Base-by-base conservation (phyloP, 177 flowering plant genomes). In the Tripterygium wilfordii region DNA sequence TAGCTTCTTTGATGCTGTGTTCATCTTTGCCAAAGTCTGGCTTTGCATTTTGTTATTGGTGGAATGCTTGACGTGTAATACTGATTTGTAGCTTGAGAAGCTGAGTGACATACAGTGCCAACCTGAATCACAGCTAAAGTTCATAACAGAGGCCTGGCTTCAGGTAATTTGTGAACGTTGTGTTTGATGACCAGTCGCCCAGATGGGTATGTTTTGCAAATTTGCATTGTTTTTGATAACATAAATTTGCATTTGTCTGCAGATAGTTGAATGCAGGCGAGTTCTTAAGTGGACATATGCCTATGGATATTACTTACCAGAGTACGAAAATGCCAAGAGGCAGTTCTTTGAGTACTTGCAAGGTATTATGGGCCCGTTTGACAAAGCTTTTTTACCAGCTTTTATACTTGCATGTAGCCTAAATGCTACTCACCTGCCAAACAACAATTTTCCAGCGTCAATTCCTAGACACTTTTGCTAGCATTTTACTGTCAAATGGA, bases 281-380 rank as follows among this genome's bases (percentile, higher is more conserved):
- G 80, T 79, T 19, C 45, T 79, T 9, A 79, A 77, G 42, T 79
- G 85, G 85, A 79, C 77, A 4, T 79, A 79, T 42, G 80, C 78
- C 4, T 76, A 74, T 66, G 82, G 82, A 22, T 79, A 53, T 62
- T 77, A 77, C 23, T 30, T 79, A 48, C 74, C 79, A 1, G 76
- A 74, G 53, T 51, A 55, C 17, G 78, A 77, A 45, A 56, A 49
- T 22, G 68, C 66, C 28, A 76, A 77, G 58, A 67, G 63, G 52
- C 68, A 53, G 56, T 72, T 79, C 40, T 63, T 63, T 48, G 67
- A 72, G 67, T 79, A 69, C 40, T 64, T 78, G 65, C 87, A 78
- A 64, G 87, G 78, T 70, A 19, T n/a, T n/a, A n/a, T n/a, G n/a
- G n/a, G n/a, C n/a, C n/a, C n/a, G n/a, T n/a, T n/a, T n/a, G n/a